phyloP scores from a whole-genome alignment of 2,329 filamentous ascomycete genomes.

The Colletotrichum chrysophilum region DNA sequence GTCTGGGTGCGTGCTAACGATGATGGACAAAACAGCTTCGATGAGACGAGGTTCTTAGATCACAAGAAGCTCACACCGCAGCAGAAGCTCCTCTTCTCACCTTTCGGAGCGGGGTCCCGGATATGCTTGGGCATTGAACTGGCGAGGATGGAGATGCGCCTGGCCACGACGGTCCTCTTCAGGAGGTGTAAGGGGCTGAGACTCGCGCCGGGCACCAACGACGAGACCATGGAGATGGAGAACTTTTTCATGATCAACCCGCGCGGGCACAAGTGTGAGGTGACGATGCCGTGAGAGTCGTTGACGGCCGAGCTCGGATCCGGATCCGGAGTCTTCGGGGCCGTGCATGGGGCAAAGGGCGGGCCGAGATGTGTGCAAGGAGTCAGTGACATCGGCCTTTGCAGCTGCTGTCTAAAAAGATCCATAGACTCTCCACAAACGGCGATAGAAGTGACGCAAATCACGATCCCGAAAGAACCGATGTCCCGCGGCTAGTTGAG shows the following conservation, averaged over 20 bases:
- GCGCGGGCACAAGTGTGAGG: constrained; percentile 35
- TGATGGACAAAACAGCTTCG: background rate
- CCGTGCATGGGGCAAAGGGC: background rate
- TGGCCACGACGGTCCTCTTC: constrained; percentile 58
- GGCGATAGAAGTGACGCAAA: background rate
- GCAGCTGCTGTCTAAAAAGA: background rate
- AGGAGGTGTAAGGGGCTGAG: constrained; percentile 43
- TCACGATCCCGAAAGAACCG: background rate
- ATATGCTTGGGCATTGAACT: constrained; percentile 63
- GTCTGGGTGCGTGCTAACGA: background rate
- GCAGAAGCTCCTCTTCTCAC: constrained; percentile 55
- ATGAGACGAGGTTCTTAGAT: constrained; percentile 10
- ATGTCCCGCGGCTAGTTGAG: background rate
- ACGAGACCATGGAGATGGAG: constrained; percentile 38
- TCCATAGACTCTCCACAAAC: background rate
- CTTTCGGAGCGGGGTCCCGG: constrained; percentile 55
- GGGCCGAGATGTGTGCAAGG: background rate
- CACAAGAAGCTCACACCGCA: constrained; percentile 21
- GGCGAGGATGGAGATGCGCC: constrained; percentile 59
- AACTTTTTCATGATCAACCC: constrained; percentile 38
- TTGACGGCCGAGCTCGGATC: background rate
- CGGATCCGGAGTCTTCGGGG: background rate
- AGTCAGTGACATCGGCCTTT: background rate
- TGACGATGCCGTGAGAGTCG: background rate
- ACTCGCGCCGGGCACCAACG: constrained; percentile 36